Conservation (phyloP, 2,329 filamentous ascomycete species). For the Penicillium sclerotiorum region DNA sequence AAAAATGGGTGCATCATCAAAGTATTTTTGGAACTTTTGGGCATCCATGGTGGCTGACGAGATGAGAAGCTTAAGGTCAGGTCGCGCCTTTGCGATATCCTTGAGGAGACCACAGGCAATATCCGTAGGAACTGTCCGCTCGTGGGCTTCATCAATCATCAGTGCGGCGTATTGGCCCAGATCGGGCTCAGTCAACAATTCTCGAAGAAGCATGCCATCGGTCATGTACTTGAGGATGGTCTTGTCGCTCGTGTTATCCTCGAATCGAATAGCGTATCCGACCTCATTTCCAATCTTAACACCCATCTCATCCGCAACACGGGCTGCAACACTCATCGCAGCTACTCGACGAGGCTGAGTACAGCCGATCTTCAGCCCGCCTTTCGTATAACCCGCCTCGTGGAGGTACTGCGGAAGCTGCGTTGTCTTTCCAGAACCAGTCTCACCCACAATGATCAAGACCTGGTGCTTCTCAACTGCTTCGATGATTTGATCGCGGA, state of each 20-base stretch:
- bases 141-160: conserved; percentile 98
- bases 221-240: conserved; percentile 96
- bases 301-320: conserved; percentile 92
- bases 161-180: conserved; percentile 79
- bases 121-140: conserved; percentile 87
- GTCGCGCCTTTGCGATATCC: conserved; percentile 78
- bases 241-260: conserved; percentile 88
- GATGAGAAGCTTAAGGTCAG: conserved; percentile 86
- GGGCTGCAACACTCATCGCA: conserved; percentile 95
- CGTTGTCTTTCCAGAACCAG: conserved; percentile 92
- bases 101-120: conserved; percentile 86
- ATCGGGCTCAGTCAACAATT: conserved; percentile 87
- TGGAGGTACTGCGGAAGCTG: conserved; percentile 92
- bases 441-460: conserved; percentile 91
- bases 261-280: conserved; percentile 92
- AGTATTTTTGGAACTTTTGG: conserved; percentile 87
- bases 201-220: conserved; percentile 89
- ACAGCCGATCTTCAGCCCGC: conserved; percentile 82
- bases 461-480: conserved; percentile 85
- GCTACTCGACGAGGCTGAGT: conserved; percentile 95
- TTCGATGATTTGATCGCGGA: conserved; percentile 80
- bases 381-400: conserved; percentile 85
- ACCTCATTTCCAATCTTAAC: conserved; percentile 89
- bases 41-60: conserved; percentile 95
- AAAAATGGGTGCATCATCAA: conserved; percentile 90